A percentile compares a stretch with the other conserved stretches of the same genome.
These are phyloP conservation scores for Phyllosticta paracitricarpa DNA, from an alignment of 2,329 filamentous ascomycete genomes.

Conservation along the genomic window DNA sequence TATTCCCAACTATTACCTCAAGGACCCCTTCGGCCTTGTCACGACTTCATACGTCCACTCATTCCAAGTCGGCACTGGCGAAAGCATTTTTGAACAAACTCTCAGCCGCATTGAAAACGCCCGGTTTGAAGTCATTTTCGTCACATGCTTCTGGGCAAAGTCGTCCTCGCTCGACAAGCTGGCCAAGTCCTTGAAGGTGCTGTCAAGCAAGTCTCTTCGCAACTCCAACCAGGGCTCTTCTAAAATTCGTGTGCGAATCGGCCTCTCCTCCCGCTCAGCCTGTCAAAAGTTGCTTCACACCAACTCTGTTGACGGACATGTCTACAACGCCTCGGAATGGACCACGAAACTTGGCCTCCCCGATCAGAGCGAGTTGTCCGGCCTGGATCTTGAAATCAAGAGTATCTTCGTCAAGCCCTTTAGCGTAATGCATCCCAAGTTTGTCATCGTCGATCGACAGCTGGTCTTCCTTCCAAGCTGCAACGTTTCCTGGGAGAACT, in stretches of 20 bases:
- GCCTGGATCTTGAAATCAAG: conserved; percentile 61
- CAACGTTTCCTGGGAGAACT: conserved; percentile 80
- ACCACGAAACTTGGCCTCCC: conserved; percentile 53
- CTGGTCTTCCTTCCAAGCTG: conserved; percentile 65
- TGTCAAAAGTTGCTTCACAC: conserved; percentile 69
- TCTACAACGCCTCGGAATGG: conserved; percentile 54
- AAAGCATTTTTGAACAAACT: conserved; percentile 36
- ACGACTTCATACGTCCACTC: conserved; percentile 25
- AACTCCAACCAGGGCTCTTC: conserved; percentile 21
- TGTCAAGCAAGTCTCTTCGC: conserved; percentile 43
- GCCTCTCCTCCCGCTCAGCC: conserved; percentile 64
- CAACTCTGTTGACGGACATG: conserved; percentile 49
- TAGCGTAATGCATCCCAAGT: conserved; percentile 84
- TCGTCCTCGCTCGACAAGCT: conserved; percentile 53
- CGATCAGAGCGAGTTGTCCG: conserved; percentile 40
- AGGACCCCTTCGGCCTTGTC: conserved; percentile 23
- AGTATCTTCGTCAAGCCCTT: conserved; percentile 71
- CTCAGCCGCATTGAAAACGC: conserved; percentile 53
- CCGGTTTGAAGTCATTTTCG: conserved; percentile 57
- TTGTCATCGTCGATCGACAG: conserved; percentile 60
- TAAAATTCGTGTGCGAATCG: conserved; percentile 56
- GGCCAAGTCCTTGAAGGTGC: conserved; percentile 44
- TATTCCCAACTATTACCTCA: conserved; percentile 32
- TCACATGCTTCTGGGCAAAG: conserved; percentile 73
- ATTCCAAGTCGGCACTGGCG: conserved; percentile 36